These are phyloP conservation scores for Cyberlindnera xylosilytica DNA, from an alignment of 805 yeast species.

Conservation along the genomic window DNA sequence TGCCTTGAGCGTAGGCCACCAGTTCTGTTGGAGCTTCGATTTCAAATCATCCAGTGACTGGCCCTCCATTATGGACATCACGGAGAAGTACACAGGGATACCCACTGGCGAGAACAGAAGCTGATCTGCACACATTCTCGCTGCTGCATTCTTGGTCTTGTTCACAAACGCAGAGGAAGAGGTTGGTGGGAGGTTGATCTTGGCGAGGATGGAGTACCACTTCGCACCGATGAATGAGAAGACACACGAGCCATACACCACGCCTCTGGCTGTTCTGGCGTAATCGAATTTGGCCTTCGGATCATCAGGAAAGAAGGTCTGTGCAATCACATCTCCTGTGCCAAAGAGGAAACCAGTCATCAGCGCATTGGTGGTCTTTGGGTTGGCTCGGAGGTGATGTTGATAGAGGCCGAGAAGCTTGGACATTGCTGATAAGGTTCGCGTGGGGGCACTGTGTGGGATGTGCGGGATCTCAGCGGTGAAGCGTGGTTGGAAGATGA, in stretches of 20 bases:
- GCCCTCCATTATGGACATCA: conserved; percentile 67
- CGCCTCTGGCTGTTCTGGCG: conserved; percentile 58
- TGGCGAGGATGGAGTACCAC: conserved; percentile 60
- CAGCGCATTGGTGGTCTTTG: conserved; percentile 51
- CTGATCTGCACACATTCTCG: conserved; percentile 70
- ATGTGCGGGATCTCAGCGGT: too few species aligned
- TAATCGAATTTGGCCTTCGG: conserved; percentile 39
- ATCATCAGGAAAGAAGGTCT: conserved; percentile 41
- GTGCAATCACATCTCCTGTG: conserved; percentile 74
- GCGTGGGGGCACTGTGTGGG: not conserved
- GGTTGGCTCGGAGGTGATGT: conserved; percentile 36
- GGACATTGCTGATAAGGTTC: conserved; percentile 6
- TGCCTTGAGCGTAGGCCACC: conserved; percentile 63
- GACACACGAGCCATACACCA: conserved; percentile 65
- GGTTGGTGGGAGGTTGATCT: conserved; percentile 36
- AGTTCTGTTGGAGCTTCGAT: conserved; percentile 44
- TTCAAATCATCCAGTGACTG: conserved; percentile 38
- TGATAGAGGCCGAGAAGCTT: conserved; percentile 21
- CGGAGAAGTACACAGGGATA: conserved; percentile 66
- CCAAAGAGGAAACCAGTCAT: conserved; percentile 66
- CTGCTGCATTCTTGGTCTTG: conserved; percentile 33
- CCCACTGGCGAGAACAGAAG: conserved; percentile 72
- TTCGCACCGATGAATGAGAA: conserved; percentile 74
- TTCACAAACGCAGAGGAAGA: conserved; percentile 17
- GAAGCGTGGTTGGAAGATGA: too few species aligned